Evolutionary conservation across 2,329 filamentous ascomycete species (phyloP).

Genomic region (Arthrobotrys sphaeroides): DNA sequence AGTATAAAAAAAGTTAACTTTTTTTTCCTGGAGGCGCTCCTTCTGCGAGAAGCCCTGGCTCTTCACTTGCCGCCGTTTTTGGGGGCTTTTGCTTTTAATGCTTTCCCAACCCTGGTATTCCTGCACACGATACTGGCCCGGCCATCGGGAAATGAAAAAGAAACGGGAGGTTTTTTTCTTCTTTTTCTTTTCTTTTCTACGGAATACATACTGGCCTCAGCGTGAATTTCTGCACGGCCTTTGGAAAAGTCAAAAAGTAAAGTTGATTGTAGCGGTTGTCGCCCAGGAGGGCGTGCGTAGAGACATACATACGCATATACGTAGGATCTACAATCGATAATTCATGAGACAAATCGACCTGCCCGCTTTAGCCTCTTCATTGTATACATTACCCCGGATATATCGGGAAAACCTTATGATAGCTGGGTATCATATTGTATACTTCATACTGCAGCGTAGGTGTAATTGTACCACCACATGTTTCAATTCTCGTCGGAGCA

Average conservation of each 20-base stretch:
- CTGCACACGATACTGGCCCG: constrained; percentile 37
- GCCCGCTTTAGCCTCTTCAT: constrained; percentile 5
- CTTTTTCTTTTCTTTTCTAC: background rate
- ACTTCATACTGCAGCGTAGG: background rate
- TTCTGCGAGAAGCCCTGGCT: constrained; percentile 33
- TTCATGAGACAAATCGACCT: constrained; percentile 37
- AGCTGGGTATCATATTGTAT: background rate
- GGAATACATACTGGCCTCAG: background rate
- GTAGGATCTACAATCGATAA: constrained; percentile 7
- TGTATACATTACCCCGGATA: constrained; percentile 36
- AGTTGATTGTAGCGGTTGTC: constrained; percentile 27
- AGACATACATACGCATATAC: background rate
- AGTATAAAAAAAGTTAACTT: constrained; percentile 22
- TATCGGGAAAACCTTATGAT: background rate
- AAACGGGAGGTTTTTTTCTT: constrained; percentile 34
- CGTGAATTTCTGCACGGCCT: constrained; percentile 13
- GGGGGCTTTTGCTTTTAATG: constrained; percentile 22
- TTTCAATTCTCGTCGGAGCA: background rate
- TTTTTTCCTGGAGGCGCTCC: constrained; percentile 40
- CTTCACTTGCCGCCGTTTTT: constrained; percentile 38
- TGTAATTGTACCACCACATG: background rate
- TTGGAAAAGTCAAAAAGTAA: background rate
- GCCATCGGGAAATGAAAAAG: constrained; percentile 49
- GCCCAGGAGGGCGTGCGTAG: background rate
- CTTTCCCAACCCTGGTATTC: constrained; percentile 46